Base-by-base conservation (phyloP, 345 rosid species). In the Anacardium occidentale region DNA sequence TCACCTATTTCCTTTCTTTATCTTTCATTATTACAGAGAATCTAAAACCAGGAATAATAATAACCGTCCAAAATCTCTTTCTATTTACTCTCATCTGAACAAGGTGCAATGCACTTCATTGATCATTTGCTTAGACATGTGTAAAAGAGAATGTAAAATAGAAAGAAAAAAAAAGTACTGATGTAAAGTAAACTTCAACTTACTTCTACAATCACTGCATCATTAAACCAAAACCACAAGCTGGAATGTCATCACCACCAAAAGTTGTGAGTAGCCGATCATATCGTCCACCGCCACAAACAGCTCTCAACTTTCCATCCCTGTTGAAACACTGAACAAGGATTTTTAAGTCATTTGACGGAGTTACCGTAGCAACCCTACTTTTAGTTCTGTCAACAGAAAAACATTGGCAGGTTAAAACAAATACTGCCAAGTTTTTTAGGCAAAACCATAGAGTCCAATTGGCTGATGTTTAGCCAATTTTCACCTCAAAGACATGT, bases 201-300 rank as follows among this genome's bases (percentile, higher is more conserved):
- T 89, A 92, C 98, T 83, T 94, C 98, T 34, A 90, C 79, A 21
- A 94, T 83, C 24, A 94, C 98, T 66, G 98, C 98, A 82, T 94
- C 97, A 4, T 98, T 97, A 61, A 94, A 94, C 98, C 98, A 81
- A 94, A 94, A 71, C 98, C 98, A 81, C 98, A 94, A 53, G 98
- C 98, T 44, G 98, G 98, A 69, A 87, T 50, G 79, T 92, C 97
- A 78, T 90, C 97, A 74, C 97, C 97, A 25, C 98, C 98, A 83
- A 84, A 94, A 9, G 97, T 90, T n/a, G 95, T 90, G 66, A 92
- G 91, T 72, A 94, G 79, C 53, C 77, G 82, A 77, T 94, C 98
- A 65, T 94, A 92, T 71, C 94, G 83, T 56, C 98, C 98, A 40
- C 98, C 96, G n/a, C 98, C 98, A 66, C 98, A 90, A 71, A 94